A percentile compares a stretch with the other conserved stretches of the same genome.
Evolutionary conservation across 352 stramenopile genomes (phyloP).

Genomic region (Globisporangium spinosum): DNA sequence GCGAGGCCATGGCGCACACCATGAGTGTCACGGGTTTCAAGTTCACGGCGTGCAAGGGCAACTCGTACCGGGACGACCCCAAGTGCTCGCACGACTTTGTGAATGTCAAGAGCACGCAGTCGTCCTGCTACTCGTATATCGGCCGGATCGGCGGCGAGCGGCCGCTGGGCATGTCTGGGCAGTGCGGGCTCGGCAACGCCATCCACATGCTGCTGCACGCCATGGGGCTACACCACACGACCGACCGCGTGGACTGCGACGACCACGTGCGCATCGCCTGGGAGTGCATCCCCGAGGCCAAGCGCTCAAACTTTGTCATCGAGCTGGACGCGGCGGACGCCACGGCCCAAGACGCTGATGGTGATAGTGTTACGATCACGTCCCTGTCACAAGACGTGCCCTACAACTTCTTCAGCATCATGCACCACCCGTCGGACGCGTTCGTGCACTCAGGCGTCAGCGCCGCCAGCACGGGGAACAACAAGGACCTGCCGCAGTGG

Average conservation of each 20-base stretch:
- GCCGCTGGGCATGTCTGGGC: conserved; percentile 54
- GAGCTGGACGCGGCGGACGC: conserved; percentile 30
- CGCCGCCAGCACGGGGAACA: not conserved
- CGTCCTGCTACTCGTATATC: conserved; percentile 78
- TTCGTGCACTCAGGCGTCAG: conserved; percentile 49
- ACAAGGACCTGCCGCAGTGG: conserved; percentile 29
- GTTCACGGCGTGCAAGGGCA: conserved; percentile 48
- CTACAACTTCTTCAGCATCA: conserved; percentile 87
- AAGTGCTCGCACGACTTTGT: conserved; percentile 60
- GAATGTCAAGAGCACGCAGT: conserved; percentile 41
- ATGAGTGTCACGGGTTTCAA: conserved; percentile 56
- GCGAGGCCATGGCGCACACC: conserved; percentile 62
- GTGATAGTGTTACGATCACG: not conserved
- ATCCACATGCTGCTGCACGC: conserved; percentile 79
- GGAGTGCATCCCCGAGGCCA: conserved; percentile 67
- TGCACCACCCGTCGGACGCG: conserved; percentile 69
- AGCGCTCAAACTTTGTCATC: conserved; percentile 65
- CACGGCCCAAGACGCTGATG: conserved; percentile 11
- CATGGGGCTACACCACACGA: conserved; percentile 65
- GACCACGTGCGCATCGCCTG: conserved; percentile 74
- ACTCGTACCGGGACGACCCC: conserved; percentile 42
- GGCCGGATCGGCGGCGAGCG: conserved; percentile 69
- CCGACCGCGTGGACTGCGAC: conserved; percentile 68
- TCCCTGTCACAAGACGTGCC: conserved; percentile 25
- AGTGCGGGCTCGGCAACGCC: conserved; percentile 72